Evolutionary conservation across 768 basidiomycete genomes (phyloP).

Genomic region (Cyathus striatus): DNA sequence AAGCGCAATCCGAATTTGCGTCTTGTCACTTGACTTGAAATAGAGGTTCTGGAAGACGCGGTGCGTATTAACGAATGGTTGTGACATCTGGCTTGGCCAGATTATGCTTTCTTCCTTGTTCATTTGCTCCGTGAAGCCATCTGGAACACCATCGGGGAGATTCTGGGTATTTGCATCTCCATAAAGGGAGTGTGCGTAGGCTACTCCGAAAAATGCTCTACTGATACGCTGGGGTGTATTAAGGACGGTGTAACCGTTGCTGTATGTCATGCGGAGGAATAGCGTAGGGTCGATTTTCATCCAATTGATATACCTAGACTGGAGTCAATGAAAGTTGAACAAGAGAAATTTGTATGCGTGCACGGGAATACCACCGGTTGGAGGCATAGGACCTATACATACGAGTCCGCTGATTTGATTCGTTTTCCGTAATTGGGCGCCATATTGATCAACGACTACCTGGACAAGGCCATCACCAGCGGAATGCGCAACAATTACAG

Average conservation of each 20-base stretch:
- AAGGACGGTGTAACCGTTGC: neutral
- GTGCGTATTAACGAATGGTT: constrained; percentile 8
- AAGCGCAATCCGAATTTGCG: constrained; percentile 1
- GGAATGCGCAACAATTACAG: constrained; percentile 8
- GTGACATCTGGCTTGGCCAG: constrained; percentile 10
- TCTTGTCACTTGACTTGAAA: neutral
- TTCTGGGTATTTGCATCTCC: too few species aligned
- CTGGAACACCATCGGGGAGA: too few species aligned
- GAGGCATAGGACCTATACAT: constrained; percentile 1
- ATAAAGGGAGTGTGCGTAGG: too few species aligned
- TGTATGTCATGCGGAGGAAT: neutral
- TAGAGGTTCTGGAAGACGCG: constrained; percentile 4
- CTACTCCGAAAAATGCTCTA: constrained; percentile 10
- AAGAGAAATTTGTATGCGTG: too few species aligned
- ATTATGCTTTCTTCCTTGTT: constrained; percentile 8
- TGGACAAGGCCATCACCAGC: constrained; percentile 9
- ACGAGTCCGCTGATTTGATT: constrained; percentile 1
- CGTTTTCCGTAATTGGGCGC: neutral
- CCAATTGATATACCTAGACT: neutral
- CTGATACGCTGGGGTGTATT: neutral
- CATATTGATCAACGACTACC: constrained; percentile 3
- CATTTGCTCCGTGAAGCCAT: constrained; percentile 5
- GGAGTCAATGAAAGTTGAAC: too few species aligned
- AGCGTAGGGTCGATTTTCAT: neutral
- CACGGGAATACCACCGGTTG: too few species aligned